Conservation (phyloP, 164 flowering plant genomes). For the Protea cynaroides region DNA sequence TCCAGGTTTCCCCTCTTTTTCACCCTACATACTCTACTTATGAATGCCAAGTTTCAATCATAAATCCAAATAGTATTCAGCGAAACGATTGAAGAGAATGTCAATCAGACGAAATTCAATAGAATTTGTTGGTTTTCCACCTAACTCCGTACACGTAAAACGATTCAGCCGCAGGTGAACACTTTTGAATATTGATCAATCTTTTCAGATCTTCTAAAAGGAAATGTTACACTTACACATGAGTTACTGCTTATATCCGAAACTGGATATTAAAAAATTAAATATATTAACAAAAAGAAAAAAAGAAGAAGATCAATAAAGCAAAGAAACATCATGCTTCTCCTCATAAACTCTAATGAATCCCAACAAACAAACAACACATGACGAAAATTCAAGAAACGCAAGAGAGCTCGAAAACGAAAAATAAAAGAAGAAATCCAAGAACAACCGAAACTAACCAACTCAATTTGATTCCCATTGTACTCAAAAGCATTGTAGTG, state of each 20-base stretch:
- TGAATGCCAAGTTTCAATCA: not conserved
- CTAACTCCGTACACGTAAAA: no score
- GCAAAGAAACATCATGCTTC: not conserved
- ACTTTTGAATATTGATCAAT: no score
- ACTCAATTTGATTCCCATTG: conserved; percentile 54
- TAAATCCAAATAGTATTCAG: not conserved
- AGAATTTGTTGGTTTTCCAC: no score
- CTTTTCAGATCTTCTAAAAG: no score
- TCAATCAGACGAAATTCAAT: not conserved
- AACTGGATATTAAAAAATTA: no score
- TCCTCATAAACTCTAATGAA: not conserved
- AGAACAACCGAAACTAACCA: conserved; percentile 34
- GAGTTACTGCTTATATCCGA: no score
- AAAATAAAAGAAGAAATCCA: not conserved
- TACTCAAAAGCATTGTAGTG: conserved; percentile 59
- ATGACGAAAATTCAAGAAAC: not conserved
- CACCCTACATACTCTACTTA: no score
- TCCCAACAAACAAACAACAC: not conserved
- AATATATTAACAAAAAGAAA: no score
- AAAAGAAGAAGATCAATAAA: not conserved
- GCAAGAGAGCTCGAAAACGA: not conserved
- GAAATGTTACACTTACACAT: no score
- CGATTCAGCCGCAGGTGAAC: no score
- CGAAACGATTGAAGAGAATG: not conserved
- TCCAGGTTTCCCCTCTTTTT: no score